Percentiles rank a stretch among this genome's conserved stretches.
phyloP scores from a whole-genome alignment of 805 yeast species.

The Ogataea zsoltii region DNA sequence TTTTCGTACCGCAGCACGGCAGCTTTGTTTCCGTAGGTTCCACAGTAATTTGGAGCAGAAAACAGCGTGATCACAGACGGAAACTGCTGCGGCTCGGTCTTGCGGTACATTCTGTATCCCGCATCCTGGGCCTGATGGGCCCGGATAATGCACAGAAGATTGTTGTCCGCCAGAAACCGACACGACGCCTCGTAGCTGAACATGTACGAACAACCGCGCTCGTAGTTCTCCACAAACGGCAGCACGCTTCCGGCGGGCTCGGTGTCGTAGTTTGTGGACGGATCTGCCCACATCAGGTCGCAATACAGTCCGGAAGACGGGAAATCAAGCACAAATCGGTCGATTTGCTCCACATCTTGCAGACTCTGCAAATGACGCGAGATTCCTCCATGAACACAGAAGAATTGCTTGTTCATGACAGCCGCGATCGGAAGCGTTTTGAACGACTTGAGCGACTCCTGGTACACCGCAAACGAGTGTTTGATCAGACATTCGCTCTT shows the following conservation, averaged over 20 bases:
- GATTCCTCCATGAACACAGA: slow-evolving; percentile 95
- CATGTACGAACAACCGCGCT: slow-evolving; percentile 89
- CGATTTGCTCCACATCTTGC: slow-evolving; percentile 65
- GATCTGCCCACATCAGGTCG: slow-evolving; percentile 95
- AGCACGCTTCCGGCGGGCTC: slow-evolving; percentile 5
- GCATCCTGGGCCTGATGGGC: slow-evolving; percentile 99
- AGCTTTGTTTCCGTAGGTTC: slow-evolving; percentile 90
- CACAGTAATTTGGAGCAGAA: slow-evolving; percentile 94
- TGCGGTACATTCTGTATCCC: slow-evolving; percentile 92
- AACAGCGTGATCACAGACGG: slow-evolving; percentile 89
- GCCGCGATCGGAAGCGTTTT: slow-evolving; percentile 91
- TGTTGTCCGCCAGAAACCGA: slow-evolving; percentile 73
- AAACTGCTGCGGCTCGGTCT: slow-evolving; percentile 80
- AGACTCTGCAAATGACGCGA: slow-evolving; percentile 78
- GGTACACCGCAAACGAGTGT: slow-evolving; percentile 65
- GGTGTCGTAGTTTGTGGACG: slow-evolving; percentile 80
- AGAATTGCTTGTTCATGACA: slow-evolving; percentile 87
- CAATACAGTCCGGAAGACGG: slow-evolving; percentile 94
- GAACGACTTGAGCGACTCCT: slow-evolving; percentile 74
- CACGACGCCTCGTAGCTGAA: slow-evolving; percentile 83
- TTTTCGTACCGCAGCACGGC: slow-evolving; percentile 91
- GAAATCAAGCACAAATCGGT: slow-evolving; percentile 81
- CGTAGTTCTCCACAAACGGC: slow-evolving; percentile 58
- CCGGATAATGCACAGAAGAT: slow-evolving; percentile 79
- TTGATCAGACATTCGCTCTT: slow-evolving; percentile 88